Evolutionary conservation across 768 basidiomycete species (phyloP).

Genomic region (Austroboletus eburneus): DNA sequence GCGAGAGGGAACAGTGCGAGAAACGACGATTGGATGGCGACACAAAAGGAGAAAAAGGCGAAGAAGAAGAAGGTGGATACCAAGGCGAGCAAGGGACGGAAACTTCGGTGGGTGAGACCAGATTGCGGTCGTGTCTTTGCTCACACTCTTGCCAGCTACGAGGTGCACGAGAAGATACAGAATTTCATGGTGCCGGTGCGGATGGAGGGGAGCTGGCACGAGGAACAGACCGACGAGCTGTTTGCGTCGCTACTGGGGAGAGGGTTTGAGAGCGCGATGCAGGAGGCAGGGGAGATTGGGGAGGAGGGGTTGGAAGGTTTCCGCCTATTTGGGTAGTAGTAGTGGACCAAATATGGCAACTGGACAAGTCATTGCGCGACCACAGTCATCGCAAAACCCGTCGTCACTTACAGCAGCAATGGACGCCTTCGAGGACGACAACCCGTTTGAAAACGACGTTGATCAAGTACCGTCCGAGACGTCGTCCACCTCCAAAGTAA

Average conservation of each 20-base stretch:
- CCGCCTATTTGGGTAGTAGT: conserved; percentile 53
- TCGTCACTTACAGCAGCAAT: conserved; percentile 6
- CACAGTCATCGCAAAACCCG: no score
- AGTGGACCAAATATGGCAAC: conserved; percentile 26
- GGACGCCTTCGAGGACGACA: conserved; percentile 57
- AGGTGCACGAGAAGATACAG: conserved; percentile 93
- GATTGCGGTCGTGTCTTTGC: neutral
- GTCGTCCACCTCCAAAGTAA: conserved; percentile 34
- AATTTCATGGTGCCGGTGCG: conserved; percentile 95
- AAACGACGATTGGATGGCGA: conserved; percentile 57
- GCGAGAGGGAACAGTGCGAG: conserved; percentile 43
- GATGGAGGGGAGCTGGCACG: conserved; percentile 72
- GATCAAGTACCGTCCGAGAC: conserved; percentile 34
- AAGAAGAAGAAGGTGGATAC: conserved; percentile 93
- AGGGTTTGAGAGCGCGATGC: conserved; percentile 47
- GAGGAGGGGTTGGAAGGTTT: conserved; percentile 41
- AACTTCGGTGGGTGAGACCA: conserved; percentile 59
- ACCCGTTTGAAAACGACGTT: conserved; percentile 54
- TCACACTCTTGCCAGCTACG: conserved; percentile 54
- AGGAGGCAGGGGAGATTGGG: conserved; percentile 26
- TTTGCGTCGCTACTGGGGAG: conserved; percentile 85
- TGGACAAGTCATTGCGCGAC: neutral
- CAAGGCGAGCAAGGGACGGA: conserved; percentile 92
- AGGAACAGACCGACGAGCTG: conserved; percentile 93
- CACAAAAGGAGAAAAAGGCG: conserved; percentile 65